phyloP scores from a whole-genome alignment of 768 basidiomycete species.

The Rhizopogon roseolus region DNA sequence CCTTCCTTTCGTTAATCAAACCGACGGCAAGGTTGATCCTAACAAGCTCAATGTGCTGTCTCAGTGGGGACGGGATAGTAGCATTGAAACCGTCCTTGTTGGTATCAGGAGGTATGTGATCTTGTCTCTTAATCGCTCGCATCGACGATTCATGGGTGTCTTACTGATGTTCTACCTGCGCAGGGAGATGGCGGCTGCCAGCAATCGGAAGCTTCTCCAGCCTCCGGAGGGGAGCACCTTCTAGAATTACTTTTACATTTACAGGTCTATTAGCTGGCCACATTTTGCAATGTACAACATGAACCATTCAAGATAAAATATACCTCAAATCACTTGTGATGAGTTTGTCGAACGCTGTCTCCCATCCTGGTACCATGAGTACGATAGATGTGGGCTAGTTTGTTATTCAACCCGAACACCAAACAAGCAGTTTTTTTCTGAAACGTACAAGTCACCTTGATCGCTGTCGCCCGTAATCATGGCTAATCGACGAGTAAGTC shows the following conservation, averaged over 20 bases:
- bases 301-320: background rate
- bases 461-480: too few relatives aligned
- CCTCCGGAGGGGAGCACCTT: constrained; percentile 85
- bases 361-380: too few relatives aligned
- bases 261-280: background rate
- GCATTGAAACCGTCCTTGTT: constrained; percentile 87
- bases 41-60: constrained; percentile 66
- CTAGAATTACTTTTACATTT: constrained; percentile 21
- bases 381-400: too few relatives aligned
- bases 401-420: too few relatives aligned
- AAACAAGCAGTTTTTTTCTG: too few relatives aligned
- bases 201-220: constrained; percentile 92
- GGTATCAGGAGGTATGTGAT: constrained; percentile 75
- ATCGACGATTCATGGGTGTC: background rate
- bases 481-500: too few relatives aligned
- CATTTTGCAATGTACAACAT: background rate
- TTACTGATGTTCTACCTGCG: constrained; percentile 2
- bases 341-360: background rate
- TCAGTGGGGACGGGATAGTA: constrained; percentile 70
- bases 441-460: too few relatives aligned
- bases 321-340: background rate
- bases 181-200: constrained; percentile 93
- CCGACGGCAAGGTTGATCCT: constrained; percentile 75
- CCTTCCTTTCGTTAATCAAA: constrained; percentile 81
- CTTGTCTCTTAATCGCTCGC: background rate